Evolutionary conservation across 306 rosid species (phyloP), one percentile per base, ranked within the genome.

Genomic region (Vicia villosa): DNA sequence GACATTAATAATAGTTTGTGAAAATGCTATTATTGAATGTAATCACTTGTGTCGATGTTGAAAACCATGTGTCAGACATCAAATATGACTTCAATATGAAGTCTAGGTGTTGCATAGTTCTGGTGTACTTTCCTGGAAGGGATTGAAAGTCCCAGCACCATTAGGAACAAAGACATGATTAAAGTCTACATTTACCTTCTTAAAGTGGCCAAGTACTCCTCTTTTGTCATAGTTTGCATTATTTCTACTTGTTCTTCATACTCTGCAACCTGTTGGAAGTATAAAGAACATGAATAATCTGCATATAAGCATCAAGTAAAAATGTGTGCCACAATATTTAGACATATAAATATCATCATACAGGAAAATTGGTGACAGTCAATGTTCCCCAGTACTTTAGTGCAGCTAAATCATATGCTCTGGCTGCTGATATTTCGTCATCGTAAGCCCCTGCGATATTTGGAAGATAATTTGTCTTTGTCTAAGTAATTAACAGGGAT

Each of bases 321-420:
- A 67, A 56, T 14, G n/a, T 19, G 38, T 57, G 21, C 15, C 12
- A 57, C 66, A 20, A 56, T 8, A 49, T 66, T 41, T 42, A n/a
- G 38, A 52, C 10, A 47, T 21, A 34, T 49, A 56, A 20, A 56
- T 56, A 28, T 28, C 10, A 45, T 49, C 79, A 15, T 86, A 88
- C 95, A 15, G 85, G 86, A 30, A 88, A 91, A 72, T 88, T 91
- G 60, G 92, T 91, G 87, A 81, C 77, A 65, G 92, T 88, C 16
- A 90, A 67, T 13, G 88, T 55, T 45, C 97, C 95, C 95, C 97
- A 87, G 46, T 91, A 88, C 76, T 86, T 91, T 5, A 88, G 78
- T 62, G 97, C 95, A 34, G 92, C 97, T 77, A 91, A 74, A 78
- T 91, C 95, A 65, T 91, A 86, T 56, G 95, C 97, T 66, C 95